Base-by-base conservation (phyloP, 176 grass and related monocot genomes). In the Paspalum notatum region DNA sequence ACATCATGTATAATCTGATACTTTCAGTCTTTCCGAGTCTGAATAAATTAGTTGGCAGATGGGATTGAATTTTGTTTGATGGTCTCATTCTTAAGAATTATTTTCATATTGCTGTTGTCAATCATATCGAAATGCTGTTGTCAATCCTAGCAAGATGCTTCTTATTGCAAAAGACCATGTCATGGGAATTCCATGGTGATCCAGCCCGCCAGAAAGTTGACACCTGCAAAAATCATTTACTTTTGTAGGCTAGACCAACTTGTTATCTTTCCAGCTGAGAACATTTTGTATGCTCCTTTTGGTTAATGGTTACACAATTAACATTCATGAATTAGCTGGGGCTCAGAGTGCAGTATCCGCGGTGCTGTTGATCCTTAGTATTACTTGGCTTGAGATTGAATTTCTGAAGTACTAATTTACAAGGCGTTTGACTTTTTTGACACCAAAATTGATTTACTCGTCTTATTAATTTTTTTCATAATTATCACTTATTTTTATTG, bases 321-420 rank as follows among this genome's bases (percentile, higher is more conserved):
- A 27, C 46, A 18, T 51, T 37, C 46, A 18, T 67, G 61, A 76
- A 16, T 15, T 67, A 27, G 61, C 16, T 65, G 81, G 64, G 21
- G 45, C 32, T 40, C 42, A 47, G 82, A 76, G 49, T 67, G 26
- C 11, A 21, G 16, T 38, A 14, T 76, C 81, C 68, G 62, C 68
- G 59, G 21, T 66, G 43, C n/a, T 90, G 52, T 41, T 86, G 74
- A 68, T 89, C 58, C 79, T 69, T 92, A 80, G 44, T 92, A 67
- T 61, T 32, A 62, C 27, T 12, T 86, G 73, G 83, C 75, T 38
- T 79, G 44, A 83, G 90, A 56, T 50, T 86, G 74, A 51, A 22
- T 46, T 58, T 89, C 80, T 72, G 83, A 92, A 17, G 22, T 75
- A n/a, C n/a, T n/a, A n/a, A n/a, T n/a, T n/a, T n/a, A n/a, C n/a